Evolutionary conservation across 148 eudicot genomes (phyloP).

Genomic region (Camellia lanceoleosa): DNA sequence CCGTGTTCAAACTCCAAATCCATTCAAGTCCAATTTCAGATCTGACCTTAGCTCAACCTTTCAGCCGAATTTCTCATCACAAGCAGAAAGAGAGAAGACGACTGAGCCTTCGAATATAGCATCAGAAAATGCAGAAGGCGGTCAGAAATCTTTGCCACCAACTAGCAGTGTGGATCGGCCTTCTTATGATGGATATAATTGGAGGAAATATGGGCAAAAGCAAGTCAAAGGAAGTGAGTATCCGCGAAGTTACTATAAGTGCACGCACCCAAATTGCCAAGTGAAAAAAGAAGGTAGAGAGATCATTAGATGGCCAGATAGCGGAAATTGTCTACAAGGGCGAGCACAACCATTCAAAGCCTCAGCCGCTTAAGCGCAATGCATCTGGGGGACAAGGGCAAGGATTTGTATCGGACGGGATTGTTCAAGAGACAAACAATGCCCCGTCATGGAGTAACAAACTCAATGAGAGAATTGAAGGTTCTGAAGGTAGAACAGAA

Average conservation of each 20-base stretch:
- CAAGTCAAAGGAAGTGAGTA: slow-evolving; percentile 98
- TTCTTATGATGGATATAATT: slow-evolving; percentile 81
- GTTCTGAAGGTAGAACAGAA: slow-evolving; percentile 24
- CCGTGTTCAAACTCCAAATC: slow-evolving; percentile 26
- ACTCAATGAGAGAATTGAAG: slow-evolving; percentile 31
- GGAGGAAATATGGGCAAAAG: slow-evolving; percentile 97
- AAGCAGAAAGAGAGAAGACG: slow-evolving; percentile 25
- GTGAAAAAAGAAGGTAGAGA: slow-evolving; percentile 84
- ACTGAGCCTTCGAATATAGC: slow-evolving; percentile 28
- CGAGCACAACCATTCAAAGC: slow-evolving; percentile 83
- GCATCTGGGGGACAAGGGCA: slow-evolving; percentile 34
- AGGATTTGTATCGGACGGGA: slow-evolving; percentile 26
- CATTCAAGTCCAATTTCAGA: slow-evolving; percentile 18
- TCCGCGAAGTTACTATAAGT: slow-evolving; percentile 87
- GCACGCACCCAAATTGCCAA: slow-evolving; percentile 75
- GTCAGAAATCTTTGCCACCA: slow-evolving; percentile 25
- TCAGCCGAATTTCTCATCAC: slow-evolving; percentile 21
- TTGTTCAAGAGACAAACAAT: slow-evolving; percentile 26
- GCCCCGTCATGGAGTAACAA: slow-evolving; percentile 18
- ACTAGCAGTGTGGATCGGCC: slow-evolving; percentile 38
- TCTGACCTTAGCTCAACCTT: slow-evolving; percentile 18
- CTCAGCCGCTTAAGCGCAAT: slow-evolving; percentile 49
- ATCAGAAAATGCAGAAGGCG: slow-evolving; percentile 29
- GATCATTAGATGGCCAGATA: slow-evolving; percentile 67
- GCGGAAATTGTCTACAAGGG: slow-evolving; percentile 93